Base-by-base conservation (phyloP, 2,329 filamentous ascomycete genomes). In the Metarhizium humberi region DNA sequence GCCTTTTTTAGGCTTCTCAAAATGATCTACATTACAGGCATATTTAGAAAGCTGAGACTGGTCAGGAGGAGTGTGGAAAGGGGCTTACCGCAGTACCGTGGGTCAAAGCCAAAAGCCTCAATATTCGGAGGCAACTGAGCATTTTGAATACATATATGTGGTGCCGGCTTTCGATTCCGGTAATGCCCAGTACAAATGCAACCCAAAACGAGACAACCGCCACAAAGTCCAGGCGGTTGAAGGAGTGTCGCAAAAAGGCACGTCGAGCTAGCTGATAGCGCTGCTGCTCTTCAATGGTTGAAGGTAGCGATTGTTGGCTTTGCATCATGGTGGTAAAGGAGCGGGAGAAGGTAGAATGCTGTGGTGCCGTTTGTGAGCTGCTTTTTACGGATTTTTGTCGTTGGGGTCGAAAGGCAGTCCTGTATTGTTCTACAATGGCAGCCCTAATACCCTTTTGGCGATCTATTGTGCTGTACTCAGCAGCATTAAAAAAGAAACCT, bases 191-290 rank as follows among this genome's bases (percentile, higher is more conserved):
- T 11, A 82, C 69, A 64, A 97, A 94, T 1, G 90, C 86, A 56
- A 96, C 86, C 94, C 94, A 99, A 71, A 91, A 99, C 0, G 92
- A 87, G n/a, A 94, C 78, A 7, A 99, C 88, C 2, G 94, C 95
- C 53, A 99, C 77, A 69, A 97, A 96, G 68, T 99, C 94, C 11
- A 97, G 79, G 53, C 94, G 84, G 67, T 97, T 97, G 74, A 99
- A 99, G 1, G 90, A 92, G 70, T 99, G 94, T 16, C 94, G 85
- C 55, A 99, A 74, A 69, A 96, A 97, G 1, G 94, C 95, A 59
- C 94, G 84, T 53, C 94, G 86, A 16, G 95, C 92, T 54, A 99
- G 79, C 60, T 95, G 87, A 61, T 87, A 80, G 58, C 92, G 85
- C 68, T 94, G 90, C 62, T 92, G 88, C 59, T 95, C 83, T 75